phyloP scores from a whole-genome alignment of 2,329 filamentous ascomycete species.

The Pyrenophora seminiperda region DNA sequence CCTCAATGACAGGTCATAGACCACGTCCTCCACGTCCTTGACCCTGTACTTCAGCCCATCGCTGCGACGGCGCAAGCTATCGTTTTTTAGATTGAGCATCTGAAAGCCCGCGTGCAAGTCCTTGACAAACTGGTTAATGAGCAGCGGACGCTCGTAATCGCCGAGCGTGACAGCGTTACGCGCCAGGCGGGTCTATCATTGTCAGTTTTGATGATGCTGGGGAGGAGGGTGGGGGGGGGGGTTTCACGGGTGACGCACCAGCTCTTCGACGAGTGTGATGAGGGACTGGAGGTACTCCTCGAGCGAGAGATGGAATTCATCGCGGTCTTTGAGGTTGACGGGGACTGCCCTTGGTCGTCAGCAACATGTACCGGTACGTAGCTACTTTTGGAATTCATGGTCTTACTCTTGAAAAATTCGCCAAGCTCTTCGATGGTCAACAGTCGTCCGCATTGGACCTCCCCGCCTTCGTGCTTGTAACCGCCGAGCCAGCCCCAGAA shows the following conservation, averaged over 20 bases:
- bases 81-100: constrained; percentile 96
- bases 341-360: constrained; percentile 67
- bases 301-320: constrained; percentile 93
- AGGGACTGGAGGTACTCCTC: constrained; percentile 95
- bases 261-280: constrained; percentile 85
- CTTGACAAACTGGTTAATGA: constrained; percentile 91
- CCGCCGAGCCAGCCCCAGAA: constrained; percentile 81
- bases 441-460: constrained; percentile 65
- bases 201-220: no score
- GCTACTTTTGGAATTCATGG: constrained; percentile 1
- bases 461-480: constrained; percentile 59
- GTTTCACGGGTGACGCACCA: constrained; percentile 54
- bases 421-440: constrained; percentile 89
- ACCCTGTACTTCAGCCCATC: constrained; percentile 97
- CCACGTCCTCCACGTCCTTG: constrained; percentile 97
- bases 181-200: constrained; percentile 72
- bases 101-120: constrained; percentile 96
- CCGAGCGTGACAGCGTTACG: constrained; percentile 93
- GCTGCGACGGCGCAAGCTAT: constrained; percentile 81
- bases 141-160: constrained; percentile 82
- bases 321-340: constrained; percentile 85
- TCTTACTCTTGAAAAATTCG: constrained; percentile 71
- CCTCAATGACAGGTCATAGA: constrained; percentile 89
- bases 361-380: background rate
- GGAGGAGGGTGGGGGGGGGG: no score